Base-by-base conservation (phyloP, 2,329 filamentous ascomycete species). In the Paraphoma chrysanthemicola region DNA sequence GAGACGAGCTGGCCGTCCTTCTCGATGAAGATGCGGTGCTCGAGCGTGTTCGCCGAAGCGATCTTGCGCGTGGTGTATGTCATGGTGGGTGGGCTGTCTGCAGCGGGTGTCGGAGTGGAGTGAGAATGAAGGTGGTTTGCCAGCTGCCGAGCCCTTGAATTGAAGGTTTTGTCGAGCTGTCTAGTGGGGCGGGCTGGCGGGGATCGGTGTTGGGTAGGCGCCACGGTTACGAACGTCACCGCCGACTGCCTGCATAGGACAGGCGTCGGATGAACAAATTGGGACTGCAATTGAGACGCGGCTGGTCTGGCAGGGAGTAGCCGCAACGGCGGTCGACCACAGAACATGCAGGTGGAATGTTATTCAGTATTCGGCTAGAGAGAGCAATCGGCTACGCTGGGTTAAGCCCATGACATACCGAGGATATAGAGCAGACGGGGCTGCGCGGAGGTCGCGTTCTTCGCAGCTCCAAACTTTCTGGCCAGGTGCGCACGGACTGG, bases 1-100 rank as follows among this genome's bases (percentile, higher is more conserved):
- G 94, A 98, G 80, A 98, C 81, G 69, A 92, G 91, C 66, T 91
- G 84, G 83, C 94, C 95, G 90, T 98, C 92, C 85, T 96, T 93
- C 86, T 99, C 94, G 77, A 98, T 88, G 87, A 90, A 99, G 82
- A 97, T 89, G 77, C 95, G 92, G 88, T 97, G 93, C 85, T 98
- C 93, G 78, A 97, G 85, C 72, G 95, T 98, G 86, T 97, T 90
- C 74, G 92, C 87, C 74, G 91, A 88, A 73, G 86, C 95, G 77
- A 97, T 85, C 86, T 96, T 97, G 83, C 93, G 90, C 78, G 90
- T 81, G 75, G 84, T 85, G 85, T 92, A 99, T 83, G 90, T 88
- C 73, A 81, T 83, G 70, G 62, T 77, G 69, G 64, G 59, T 67
- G 63, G 67, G 64, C 61, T 62, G 58, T 53, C 58, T 59, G 57